Evolutionary conservation across 1,139 yeast genomes (phyloP), one percentile per base, ranked within the genome.

Genomic region (Suhomyces guaymorum): DNA sequence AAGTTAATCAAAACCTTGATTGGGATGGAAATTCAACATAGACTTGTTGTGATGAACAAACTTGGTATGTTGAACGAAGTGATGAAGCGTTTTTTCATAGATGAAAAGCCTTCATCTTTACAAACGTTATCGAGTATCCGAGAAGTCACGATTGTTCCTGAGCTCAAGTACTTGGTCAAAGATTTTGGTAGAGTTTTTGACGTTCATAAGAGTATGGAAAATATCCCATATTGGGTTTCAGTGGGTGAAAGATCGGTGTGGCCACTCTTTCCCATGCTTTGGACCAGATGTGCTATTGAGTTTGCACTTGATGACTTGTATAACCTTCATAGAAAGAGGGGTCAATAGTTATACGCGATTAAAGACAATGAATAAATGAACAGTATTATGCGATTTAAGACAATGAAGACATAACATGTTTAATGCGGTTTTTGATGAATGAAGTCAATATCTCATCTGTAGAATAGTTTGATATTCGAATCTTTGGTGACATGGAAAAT

Each of bases 241-340:
- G 89, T 90, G 21, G 99, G 99, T 4, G 97, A 90, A 57, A 71
- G 85, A 46, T 84, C 95, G 32, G 89, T 90, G 0, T 92, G 98
- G 98, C 96, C 96, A 1, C 76, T 87, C 41, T 72, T 88, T 45
- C 88, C 97, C 0, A 66, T 90, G 28, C 67, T 94, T 27, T 82
- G 90, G 80, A 85, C 96, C 0, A 68, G 99, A 36, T 87, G 97
- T 52, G 80, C 92, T 1, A 84, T 90, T 39, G 99, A 92, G 62
- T 86, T 85, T 63, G 85, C 90, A 20, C 68, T 92, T 39, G 96
- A 90, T 55, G 89, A 83, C 55, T 70, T 82, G 49, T 79, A 80
- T 54, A 75, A 73, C 57, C 60, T 72, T 43, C 73, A 74, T 53
- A 61, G 72, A 44, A 69, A 70, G 47, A 58, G 48, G 37, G 44